These are phyloP conservation scores for Dioszegia crocea DNA, from an alignment of 768 basidiomycete species.

Conservation along the genomic window DNA sequence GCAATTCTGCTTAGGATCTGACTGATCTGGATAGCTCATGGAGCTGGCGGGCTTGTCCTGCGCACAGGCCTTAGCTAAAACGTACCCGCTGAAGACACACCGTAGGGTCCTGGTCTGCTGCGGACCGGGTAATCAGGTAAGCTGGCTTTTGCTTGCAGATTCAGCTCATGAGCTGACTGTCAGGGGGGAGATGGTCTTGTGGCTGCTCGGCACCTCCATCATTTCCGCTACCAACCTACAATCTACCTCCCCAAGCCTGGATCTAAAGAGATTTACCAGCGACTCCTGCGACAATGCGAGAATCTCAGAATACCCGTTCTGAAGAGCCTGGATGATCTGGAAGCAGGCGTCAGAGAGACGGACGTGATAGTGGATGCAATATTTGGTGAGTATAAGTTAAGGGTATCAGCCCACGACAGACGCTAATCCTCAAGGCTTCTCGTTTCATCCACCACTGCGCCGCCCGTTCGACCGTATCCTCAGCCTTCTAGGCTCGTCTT, in stretches of 20 bases:
- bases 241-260: constrained; percentile 97
- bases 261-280: constrained; percentile 88
- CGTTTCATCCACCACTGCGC: constrained; percentile 85
- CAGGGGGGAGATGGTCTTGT: constrained; percentile 89
- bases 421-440: constrained; percentile 59
- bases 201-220: constrained; percentile 86
- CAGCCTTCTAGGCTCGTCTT: constrained; percentile 60
- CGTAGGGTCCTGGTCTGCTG: constrained; percentile 86
- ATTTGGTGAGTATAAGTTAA: constrained; percentile 58
- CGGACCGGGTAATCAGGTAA: constrained; percentile 90
- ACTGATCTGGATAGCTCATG: constrained; percentile 64
- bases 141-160: not conserved
- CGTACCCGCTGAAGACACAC: constrained; percentile 66
- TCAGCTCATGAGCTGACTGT: not conserved
- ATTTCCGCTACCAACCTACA: constrained; percentile 85
- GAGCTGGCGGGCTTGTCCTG: constrained; percentile 93
- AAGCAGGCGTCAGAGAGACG: constrained; percentile 33
- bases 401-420: too few species aligned
- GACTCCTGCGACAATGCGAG: constrained; percentile 76
- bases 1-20: not conserved
- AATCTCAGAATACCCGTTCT: constrained; percentile 81
- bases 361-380: constrained; percentile 92
- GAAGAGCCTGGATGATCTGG: constrained; percentile 54
- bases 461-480: constrained; percentile 79
- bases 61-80: constrained; percentile 77